Percentiles rank a stretch among this genome's conserved stretches.
Evolutionary conservation across 176 grass and related monocot genomes (phyloP).

Genomic region (Lolium perenne): DNA sequence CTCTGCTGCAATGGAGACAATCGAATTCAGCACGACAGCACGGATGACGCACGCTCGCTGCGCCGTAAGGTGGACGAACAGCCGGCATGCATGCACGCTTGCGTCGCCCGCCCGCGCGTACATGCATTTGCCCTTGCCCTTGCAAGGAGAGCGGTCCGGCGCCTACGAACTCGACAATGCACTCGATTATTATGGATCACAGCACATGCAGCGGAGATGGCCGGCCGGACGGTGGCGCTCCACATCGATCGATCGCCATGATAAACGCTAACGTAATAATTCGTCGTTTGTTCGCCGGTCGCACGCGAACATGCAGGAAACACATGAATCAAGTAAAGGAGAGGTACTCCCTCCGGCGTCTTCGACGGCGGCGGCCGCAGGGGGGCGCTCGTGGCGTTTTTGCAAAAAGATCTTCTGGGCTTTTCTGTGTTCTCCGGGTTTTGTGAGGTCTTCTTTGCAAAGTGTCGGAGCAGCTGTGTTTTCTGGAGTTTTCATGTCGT

Average conservation of each 20-base stretch:
- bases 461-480: too few relatives aligned
- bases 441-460: too few relatives aligned
- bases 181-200: conserved; percentile 13
- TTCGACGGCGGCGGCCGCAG: too few relatives aligned
- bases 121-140: neutral
- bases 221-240: neutral
- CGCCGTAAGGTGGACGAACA: conserved; percentile 11
- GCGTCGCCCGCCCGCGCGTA: neutral
- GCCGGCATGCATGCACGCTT: neutral
- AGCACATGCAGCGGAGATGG: neutral
- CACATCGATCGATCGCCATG: conserved; percentile 29
- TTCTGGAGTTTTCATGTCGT: too few relatives aligned
- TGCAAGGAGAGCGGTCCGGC: too few relatives aligned
- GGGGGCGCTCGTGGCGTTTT: too few relatives aligned
- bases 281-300: neutral
- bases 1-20: neutral
- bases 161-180: neutral
- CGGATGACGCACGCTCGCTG: conserved; percentile 15
- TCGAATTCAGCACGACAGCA: neutral
- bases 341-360: too few relatives aligned
- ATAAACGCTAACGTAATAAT: conserved; percentile 33
- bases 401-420: too few relatives aligned
- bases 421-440: too few relatives aligned
- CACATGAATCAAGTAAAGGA: conserved; percentile 35
- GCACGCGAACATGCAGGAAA: conserved; percentile 16